Conservation (phyloP, 768 basidiomycete species). For the Austroboletus festivus region DNA sequence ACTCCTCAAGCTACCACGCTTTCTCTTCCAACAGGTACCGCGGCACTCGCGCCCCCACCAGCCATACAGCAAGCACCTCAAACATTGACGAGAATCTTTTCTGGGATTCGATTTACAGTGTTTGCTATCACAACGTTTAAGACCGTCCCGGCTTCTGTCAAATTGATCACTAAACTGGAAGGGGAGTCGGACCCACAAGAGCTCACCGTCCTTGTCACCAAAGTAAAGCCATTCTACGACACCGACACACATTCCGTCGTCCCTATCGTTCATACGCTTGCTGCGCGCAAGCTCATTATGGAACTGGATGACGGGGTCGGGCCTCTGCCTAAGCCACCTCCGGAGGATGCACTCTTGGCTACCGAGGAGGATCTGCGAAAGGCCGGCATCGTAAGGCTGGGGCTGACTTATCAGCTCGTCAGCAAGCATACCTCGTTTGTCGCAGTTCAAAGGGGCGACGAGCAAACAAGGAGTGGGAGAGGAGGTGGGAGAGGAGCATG, state of each 20-base stretch:
- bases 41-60: constrained; percentile 35
- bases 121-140: constrained; percentile 30
- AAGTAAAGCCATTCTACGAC: constrained; percentile 24
- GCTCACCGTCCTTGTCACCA: constrained; percentile 18
- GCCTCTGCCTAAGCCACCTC: constrained; percentile 31
- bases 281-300: constrained; percentile 53
- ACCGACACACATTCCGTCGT: constrained; percentile 12
- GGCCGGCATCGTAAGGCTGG: constrained; percentile 49
- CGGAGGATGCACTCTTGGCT: constrained; percentile 20
- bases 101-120: constrained; percentile 33
- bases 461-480: neutral
- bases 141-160: constrained; percentile 26
- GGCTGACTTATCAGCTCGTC: constrained; percentile 48
- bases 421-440: constrained; percentile 57
- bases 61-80: constrained; percentile 34
- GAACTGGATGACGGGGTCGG: constrained; percentile 41
- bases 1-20: constrained; percentile 3
- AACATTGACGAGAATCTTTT: constrained; percentile 30
- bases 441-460: constrained; percentile 37
- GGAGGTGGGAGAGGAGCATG: constrained; percentile 4
- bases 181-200: constrained; percentile 19
- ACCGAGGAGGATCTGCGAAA: constrained; percentile 37
- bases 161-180: constrained; percentile 27
- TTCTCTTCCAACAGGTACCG: constrained; percentile 13
- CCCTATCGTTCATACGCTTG: constrained; percentile 49